Base-by-base conservation (phyloP, 1,284 basidiomycete genomes). In the Hymenochaete sp. region DNA sequence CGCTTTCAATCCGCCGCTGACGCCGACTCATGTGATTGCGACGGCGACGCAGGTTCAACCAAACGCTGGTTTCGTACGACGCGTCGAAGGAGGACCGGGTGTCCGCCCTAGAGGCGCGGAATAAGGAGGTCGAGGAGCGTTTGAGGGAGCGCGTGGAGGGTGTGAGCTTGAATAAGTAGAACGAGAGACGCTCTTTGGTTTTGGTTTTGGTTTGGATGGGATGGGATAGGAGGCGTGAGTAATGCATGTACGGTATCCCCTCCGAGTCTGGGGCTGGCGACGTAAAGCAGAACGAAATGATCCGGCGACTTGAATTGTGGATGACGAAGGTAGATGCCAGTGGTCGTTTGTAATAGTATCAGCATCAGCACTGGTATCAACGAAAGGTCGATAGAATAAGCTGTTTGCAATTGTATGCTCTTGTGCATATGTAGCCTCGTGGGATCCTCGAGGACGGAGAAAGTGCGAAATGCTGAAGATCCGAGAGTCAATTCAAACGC, bases 51-150 rank as follows among this genome's bases (percentile, higher is more conserved):
- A 92, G 88, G 52, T 82, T 87, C 70, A 93, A 93, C 62, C 90
- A 92, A 64, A 70, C 68, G 2, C 73, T 73, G 3, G 75, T 95
- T 14, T 63, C 81, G 0, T 89, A 90, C 63, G 84, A 93, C 56
- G 87, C 89, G 0, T 70, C 71, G 28, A 90, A 91, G 71, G 86
- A 87, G 8, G 87, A 90, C 35, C 81, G 81, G 60, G 68, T 91
- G 10, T 72, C 76, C 1, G 82, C 79, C 3, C 71, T 92, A 51
- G 73, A 80, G 60, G 66, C 70, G 47, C 73, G 71, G 59, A 68
- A 73, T 45, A 65, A 69, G 18, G 63, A 67, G 27, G 65, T 77
- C 25, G 71, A 73, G 51, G 66, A 68, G 35, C 67, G 73, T 26
- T 57, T 80, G 53, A 68, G 67, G 44, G 61, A 67, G 13, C 22